Percentiles rank a stretch among this genome's conserved stretches.
Conservation (phyloP, 2,329 filamentous ascomycete genomes). For the Didymella segeticola region DNA sequence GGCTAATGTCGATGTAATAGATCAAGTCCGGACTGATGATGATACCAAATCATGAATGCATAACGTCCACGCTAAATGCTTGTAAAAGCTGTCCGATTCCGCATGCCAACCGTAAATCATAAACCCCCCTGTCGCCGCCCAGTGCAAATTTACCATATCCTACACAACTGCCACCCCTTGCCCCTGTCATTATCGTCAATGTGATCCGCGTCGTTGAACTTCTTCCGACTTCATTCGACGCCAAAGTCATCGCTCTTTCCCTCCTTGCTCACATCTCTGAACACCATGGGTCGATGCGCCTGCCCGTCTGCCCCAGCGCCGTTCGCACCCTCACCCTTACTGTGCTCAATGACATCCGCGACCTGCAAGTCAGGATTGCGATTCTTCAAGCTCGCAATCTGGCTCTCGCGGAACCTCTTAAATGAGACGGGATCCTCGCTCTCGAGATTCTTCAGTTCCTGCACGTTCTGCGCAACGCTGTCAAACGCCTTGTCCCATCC, state of each 20-base stretch:
- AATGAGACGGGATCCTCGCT: conserved; percentile 45
- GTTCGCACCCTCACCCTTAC: not conserved
- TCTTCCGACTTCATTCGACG: not conserved
- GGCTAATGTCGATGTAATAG: not conserved
- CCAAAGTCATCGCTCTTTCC: conserved; percentile 4
- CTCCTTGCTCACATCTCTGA: conserved; percentile 11
- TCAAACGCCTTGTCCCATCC: conserved; percentile 65
- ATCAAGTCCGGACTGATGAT: conserved; percentile 1
- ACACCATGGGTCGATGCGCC: conserved; percentile 2
- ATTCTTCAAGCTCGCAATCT: conserved; percentile 49
- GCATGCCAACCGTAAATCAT: conserved; percentile 6
- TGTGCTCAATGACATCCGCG: conserved; percentile 7
- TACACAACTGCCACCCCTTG: not conserved
- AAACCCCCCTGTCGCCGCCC: conserved; percentile 3
- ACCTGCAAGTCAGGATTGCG: conserved; percentile 31
- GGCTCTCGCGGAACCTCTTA: conserved; percentile 42
- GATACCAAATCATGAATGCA: not conserved
- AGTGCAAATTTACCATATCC: conserved; percentile 11
- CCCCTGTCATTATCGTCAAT: too few relatives aligned
- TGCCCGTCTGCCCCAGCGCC: not conserved
- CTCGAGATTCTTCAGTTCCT: conserved; percentile 68
- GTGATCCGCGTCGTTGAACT: too few relatives aligned
- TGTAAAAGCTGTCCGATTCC: conserved; percentile 3
- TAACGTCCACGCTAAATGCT: not conserved
- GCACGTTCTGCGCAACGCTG: conserved; percentile 69